Evolutionary conservation across 1,284 basidiomycete species (phyloP), one percentile per base, ranked within the genome.

Genomic region (Sphaerobolus stellatus): DNA sequence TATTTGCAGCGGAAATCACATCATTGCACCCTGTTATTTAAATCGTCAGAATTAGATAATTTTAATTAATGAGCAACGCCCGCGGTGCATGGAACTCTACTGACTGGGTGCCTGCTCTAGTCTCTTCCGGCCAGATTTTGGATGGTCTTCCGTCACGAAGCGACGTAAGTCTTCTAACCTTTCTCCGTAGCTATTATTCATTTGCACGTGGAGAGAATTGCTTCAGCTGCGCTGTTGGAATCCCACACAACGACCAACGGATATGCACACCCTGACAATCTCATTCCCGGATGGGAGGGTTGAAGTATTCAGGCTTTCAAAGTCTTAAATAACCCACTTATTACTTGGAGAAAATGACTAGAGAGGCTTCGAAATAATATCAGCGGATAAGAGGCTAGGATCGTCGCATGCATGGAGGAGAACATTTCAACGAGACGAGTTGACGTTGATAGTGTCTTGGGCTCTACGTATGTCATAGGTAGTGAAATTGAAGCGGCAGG

Each of bases 401-500:
- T n/a, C n/a, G n/a, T n/a, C n/a, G n/a, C n/a, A n/a, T n/a, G n/a
- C n/a, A n/a, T n/a, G n/a, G n/a, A n/a, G n/a, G n/a, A n/a, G n/a
- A n/a, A n/a, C n/a, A n/a, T n/a, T n/a, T n/a, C n/a, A n/a, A n/a
- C n/a, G n/a, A n/a, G n/a, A n/a, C n/a, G n/a, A n/a, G n/a, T n/a
- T n/a, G n/a, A n/a, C n/a, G 24, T 66, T 68, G 28, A 72, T 57
- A 1, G 58, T 56, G 52, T 71, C 69, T 50, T 73, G 70, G 5
- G 62, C 63, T 3, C 68, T 64, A 1, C 66, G 64, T 13, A 75
- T 49, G 50, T 80, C 70, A 54, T 80, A 79, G 1, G 73, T 77
- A 0, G 74, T 79, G 58, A 75, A 78, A 50, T 78, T 75, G 49
- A 79, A 51, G 0, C 62, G 47, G 34, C 27, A 29, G 18, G 29